Base-by-base conservation (phyloP, 164 flowering plant species). In the Tinospora cordifolia region DNA sequence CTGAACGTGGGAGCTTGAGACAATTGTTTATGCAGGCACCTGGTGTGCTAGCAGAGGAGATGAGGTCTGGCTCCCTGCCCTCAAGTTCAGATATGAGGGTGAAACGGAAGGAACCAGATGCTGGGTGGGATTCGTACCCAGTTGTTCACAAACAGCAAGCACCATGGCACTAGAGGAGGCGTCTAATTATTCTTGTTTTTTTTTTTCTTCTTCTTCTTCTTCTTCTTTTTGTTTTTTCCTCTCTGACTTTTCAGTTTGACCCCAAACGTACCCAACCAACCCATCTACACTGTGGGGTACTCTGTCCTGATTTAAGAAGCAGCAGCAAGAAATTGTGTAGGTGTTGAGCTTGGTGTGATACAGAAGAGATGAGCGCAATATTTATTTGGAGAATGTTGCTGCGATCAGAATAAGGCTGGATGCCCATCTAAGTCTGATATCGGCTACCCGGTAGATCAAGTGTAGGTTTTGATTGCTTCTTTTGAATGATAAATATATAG, bases 61-160 rank as follows among this genome's bases (percentile, higher is more conserved):
- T 75, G 70, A 75, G 85, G 77, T 21, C 65, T 11, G 59, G 58
- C 4, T 36, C 73, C 25, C 88, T 79, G 64, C 77, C 85, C 8
- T 69, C 79, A 3, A 77, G 90, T 72, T 82, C 88, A 8, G 84
- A 82, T 26, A 66, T 64, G 81, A 81, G 72, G 82, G 69, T 71
- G 24, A 93, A 89, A 72, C 80, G 97, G 65, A 89, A 85, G 80
- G 97, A 91, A 76, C 90, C 93, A 2, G 97, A 92, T 13, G 66
- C 82, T 57, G 93, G 90, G 26, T 87, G 88, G 90, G 95, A 88
- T 30, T 30, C 74, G 4, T 85, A 69, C 75, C 77, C 83, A 10
- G 67, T 71, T 0, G 46, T 70, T 64, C 75, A 75, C 82, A 86
- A 81, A 72, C 87, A 79, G 64, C 86, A 84, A 54, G 82, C 87